phyloP scores from a whole-genome alignment of 2,329 filamentous ascomycete species.

The Orbilia quercus region DNA sequence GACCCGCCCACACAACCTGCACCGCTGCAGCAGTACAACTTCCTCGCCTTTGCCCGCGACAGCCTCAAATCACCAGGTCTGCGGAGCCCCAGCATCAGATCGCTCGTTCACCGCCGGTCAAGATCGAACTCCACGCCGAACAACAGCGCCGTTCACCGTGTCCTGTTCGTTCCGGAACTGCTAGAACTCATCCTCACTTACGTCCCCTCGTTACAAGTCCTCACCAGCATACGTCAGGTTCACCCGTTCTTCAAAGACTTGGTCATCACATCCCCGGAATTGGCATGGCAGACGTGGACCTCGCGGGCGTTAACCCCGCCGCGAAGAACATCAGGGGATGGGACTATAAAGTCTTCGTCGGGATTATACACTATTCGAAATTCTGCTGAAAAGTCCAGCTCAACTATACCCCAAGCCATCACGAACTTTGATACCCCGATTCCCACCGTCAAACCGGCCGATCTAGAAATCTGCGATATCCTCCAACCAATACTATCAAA shows the following conservation, averaged over 20 bases:
- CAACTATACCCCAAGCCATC: background rate
- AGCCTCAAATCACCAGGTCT: background rate
- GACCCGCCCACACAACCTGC: constrained; percentile 34
- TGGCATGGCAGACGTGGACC: constrained; percentile 55
- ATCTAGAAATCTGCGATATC: constrained; percentile 47
- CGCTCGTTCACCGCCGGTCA: constrained; percentile 14
- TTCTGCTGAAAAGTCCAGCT: constrained; percentile 30
- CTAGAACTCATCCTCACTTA: constrained; percentile 45
- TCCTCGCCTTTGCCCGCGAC: background rate
- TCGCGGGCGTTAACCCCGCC: constrained; percentile 38
- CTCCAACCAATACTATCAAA: constrained; percentile 45
- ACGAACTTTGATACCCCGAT: background rate
- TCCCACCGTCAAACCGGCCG: background rate
- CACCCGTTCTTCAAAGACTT: constrained; percentile 54
- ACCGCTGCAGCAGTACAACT: too few species aligned
- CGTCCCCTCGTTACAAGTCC: constrained; percentile 50
- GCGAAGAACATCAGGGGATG: constrained; percentile 1
- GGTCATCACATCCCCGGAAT: constrained; percentile 30
- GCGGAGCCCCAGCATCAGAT: constrained; percentile 20
- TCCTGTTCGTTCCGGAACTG: constrained; percentile 48
- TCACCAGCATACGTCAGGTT: constrained; percentile 52
- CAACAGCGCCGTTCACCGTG: constrained; percentile 29
- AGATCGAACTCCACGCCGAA: constrained; percentile 10
- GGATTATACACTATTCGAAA: constrained; percentile 37
- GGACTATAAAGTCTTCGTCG: background rate